A percentile compares a stretch with the other conserved stretches of the same genome.
Evolutionary conservation across 2,329 filamentous ascomycete genomes (phyloP).

Genomic region (Cephalotrichum gorgonifer): DNA sequence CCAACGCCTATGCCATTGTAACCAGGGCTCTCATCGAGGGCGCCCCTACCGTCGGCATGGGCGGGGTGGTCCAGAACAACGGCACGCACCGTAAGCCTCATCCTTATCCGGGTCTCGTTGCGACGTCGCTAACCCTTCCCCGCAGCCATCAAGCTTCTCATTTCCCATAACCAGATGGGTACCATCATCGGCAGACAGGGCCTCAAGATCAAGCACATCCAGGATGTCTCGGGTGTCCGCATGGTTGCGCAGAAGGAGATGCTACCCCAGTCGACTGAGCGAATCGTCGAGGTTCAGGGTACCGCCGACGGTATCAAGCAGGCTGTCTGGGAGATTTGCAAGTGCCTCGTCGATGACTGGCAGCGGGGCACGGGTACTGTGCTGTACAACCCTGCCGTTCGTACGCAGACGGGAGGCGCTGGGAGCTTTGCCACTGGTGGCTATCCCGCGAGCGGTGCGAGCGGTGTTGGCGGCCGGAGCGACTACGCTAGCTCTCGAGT

Average conservation of each 20-base stretch:
- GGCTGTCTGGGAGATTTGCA: slow-evolving; percentile 97
- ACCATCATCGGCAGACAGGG: slow-evolving; percentile 96
- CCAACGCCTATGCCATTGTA: slow-evolving; percentile 87
- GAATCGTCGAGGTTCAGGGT: slow-evolving; percentile 93
- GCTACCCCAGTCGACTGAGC: slow-evolving; percentile 96
- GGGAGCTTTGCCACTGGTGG: slow-evolving; percentile 24
- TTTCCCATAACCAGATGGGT: slow-evolving; percentile 99
- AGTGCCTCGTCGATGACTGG: slow-evolving; percentile 96
- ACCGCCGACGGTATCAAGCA: slow-evolving; percentile 92
- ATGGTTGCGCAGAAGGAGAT: slow-evolving; percentile 99
- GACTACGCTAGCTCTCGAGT: slow-evolving; percentile 59
- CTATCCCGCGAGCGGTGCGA: slow-evolving; percentile 27
- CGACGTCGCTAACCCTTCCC: slow-evolving; percentile 8
- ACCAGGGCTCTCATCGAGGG: slow-evolving; percentile 86
- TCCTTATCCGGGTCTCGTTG: neutral
- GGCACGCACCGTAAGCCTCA: slow-evolving; percentile 91
- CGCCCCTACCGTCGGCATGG: slow-evolving; percentile 92
- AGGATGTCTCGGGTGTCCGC: slow-evolving; percentile 89
- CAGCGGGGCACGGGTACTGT: slow-evolving; percentile 95
- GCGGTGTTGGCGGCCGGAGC: slow-evolving; percentile 23
- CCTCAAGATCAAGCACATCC: slow-evolving; percentile 98
- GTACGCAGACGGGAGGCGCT: slow-evolving; percentile 60
- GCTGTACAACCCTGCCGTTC: slow-evolving; percentile 91
- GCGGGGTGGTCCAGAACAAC: slow-evolving; percentile 73
- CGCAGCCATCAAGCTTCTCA: slow-evolving; percentile 88